Evolutionary conservation across 495 filamentous ascomycete species (phyloP), one percentile per base, ranked within the genome.

Genomic region (Penicillium paradoxum): DNA sequence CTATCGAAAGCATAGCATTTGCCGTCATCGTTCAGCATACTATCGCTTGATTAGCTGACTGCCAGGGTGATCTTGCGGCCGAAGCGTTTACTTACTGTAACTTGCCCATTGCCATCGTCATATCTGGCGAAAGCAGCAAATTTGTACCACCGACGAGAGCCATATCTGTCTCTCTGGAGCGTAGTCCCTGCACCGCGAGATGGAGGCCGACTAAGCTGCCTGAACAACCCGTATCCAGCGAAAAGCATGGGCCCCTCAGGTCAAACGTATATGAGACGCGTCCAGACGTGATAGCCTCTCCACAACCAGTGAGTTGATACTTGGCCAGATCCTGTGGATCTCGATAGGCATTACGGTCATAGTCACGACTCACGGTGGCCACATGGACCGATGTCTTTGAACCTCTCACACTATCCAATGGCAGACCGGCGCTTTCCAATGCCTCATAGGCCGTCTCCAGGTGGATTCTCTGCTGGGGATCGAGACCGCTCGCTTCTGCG

Each of bases 401-500:
- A n/a, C 63, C 66, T 11, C 51, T 30, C 7, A 70, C 22, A 32
- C 42, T 38, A 5, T 58, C 50, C 9, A 54, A 7, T 4, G 51
- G 29, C 7, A 54, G 10, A 30, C 55, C 58, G 6, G 58, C 55
- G 17, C 54, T 58, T n/a, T 58, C 55, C 13, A 58, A 24, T 8
- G 42, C 44, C 37, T 58, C 55, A 22, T 54, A 58, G n/a, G 44
- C 42, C 11, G 37, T 44, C 57, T 83, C 81, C 2, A 85, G 69
- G 10, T 37, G 42, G 7, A 45, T 53, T 1, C 51, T 44, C 32
- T 45, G 30, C 34, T 45, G 30, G 4, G 29, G 29, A 11, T 32
- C 29, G 6, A 32, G 29, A 8, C 29, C 29, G 10, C 10, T 32
- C 2, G 29, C 29, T 11, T 32, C 29, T 11, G 29, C 29, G 29